phyloP scores from a whole-genome alignment of 495 filamentous ascomycete species.

The Talaromyces proteolyticus region DNA sequence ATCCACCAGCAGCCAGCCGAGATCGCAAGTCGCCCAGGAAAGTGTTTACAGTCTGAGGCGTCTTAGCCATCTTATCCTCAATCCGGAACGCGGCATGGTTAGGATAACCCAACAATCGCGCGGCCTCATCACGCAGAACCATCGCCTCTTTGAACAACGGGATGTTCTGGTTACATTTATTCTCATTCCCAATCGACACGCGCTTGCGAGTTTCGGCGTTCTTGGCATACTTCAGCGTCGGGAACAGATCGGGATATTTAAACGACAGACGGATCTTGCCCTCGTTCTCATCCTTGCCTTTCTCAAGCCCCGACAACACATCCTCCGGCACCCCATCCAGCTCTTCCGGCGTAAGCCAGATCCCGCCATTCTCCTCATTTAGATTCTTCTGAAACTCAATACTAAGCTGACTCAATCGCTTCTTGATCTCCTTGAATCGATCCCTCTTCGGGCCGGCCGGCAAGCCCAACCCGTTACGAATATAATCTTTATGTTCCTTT shows the following conservation, averaged over 20 bases:
- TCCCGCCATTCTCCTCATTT: conserved; percentile 61
- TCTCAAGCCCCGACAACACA: conserved; percentile 56
- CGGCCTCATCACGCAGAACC: conserved; percentile 85
- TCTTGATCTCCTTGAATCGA: conserved; percentile 70
- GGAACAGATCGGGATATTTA: conserved; percentile 67
- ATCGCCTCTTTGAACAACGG: conserved; percentile 84
- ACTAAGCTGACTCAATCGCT: conserved; percentile 57
- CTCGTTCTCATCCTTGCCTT: conserved; percentile 63
- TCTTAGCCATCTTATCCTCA: conserved; percentile 98
- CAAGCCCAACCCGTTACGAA: conserved; percentile 57
- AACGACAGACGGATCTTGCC: conserved; percentile 61
- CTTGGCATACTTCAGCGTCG: conserved; percentile 57
- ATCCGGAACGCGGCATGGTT: conserved; percentile 89
- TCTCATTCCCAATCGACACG: conserved; percentile 60
- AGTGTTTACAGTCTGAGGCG: conserved; percentile 72
- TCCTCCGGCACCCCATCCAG: conserved; percentile 61
- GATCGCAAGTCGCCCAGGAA: conserved; percentile 78
- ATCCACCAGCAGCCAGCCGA: conserved; percentile 69
- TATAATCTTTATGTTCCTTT: conserved; percentile 62
- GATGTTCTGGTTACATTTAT: conserved; percentile 83
- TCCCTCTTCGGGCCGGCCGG: conserved; percentile 56
- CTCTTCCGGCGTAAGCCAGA: conserved; percentile 59
- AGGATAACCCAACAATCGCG: conserved; percentile 83
- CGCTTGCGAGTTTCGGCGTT: conserved; percentile 50
- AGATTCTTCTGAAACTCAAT: conserved; percentile 65